These are phyloP conservation scores for Pestalotiopsis sp. DNA, from an alignment of 2,329 filamentous ascomycete species.

Conservation along the genomic window DNA sequence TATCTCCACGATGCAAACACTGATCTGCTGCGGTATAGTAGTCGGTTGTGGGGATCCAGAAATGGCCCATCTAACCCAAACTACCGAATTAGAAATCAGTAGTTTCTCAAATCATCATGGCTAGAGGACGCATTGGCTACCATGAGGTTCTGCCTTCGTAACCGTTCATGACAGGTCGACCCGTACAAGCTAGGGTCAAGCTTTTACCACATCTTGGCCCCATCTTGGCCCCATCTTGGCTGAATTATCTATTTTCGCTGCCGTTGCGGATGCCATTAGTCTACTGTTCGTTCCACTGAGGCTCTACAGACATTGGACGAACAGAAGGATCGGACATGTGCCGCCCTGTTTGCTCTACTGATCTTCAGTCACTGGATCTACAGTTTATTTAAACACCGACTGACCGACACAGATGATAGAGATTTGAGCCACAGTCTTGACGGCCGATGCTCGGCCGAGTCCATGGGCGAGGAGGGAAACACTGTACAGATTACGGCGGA, in stretches of 20 bases:
- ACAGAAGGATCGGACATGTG: neutral
- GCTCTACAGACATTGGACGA: neutral
- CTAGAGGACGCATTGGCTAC: neutral
- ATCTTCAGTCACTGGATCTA: neutral
- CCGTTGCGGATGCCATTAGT: neutral
- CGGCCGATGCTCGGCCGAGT: neutral
- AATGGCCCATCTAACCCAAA: neutral
- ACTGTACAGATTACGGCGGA: neutral
- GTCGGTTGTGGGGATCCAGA: neutral
- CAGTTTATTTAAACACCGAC: neutral
- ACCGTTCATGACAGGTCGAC: neutral
- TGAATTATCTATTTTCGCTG: neutral
- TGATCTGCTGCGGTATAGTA: neutral
- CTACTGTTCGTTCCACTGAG: neutral
- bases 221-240: neutral
- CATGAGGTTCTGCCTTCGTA: neutral
- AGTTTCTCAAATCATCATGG: neutral
- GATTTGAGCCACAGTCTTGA: neutral
- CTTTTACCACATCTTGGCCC: neutral
- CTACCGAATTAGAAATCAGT: neutral
- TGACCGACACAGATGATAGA: neutral
- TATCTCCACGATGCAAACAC: neutral
- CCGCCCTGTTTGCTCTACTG: neutral
- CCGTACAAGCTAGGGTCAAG: neutral
- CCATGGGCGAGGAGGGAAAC: neutral